A percentile compares a stretch with the other conserved stretches of the same genome.
Evolutionary conservation across 2,329 filamentous ascomycete species (phyloP).

Genomic region (Xylariaceae sp.): DNA sequence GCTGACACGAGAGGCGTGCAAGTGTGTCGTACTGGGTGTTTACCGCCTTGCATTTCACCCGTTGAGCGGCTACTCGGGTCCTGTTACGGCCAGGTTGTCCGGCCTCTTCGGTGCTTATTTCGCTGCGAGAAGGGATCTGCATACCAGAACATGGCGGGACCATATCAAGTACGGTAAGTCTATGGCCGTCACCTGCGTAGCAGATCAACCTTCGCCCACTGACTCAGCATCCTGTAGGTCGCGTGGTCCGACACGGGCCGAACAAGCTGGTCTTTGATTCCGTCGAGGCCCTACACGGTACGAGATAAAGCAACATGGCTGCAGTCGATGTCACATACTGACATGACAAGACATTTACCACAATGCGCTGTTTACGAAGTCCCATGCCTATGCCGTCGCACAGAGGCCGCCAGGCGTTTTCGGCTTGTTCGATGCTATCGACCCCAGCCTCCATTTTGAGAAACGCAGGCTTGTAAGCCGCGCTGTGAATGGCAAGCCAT

Average conservation of each 20-base stretch:
- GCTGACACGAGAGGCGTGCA: too few species aligned
- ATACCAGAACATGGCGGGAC: slow-evolving; percentile 2
- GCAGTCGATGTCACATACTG: too few species aligned
- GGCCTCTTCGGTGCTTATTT: background rate
- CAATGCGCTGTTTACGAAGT: background rate
- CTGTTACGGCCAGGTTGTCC: slow-evolving; percentile 4
- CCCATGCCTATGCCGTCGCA: background rate
- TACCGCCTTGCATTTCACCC: slow-evolving; percentile 1
- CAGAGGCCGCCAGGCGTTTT: background rate
- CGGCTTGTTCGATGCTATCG: background rate
- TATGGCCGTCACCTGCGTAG: background rate
- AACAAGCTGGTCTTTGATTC: background rate
- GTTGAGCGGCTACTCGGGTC: slow-evolving; percentile 4
- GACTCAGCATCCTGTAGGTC: background rate
- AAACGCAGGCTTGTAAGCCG: background rate
- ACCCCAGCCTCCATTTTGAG: background rate
- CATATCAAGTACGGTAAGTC: slow-evolving; percentile 3
- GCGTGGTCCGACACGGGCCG: background rate
- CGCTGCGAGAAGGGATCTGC: background rate
- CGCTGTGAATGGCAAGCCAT: background rate
- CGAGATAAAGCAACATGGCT: background rate
- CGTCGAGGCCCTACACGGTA: background rate
- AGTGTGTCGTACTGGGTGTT: too few species aligned
- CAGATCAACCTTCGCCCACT: too few species aligned
- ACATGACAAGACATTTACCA: background rate